Conservation (phyloP, 345 rosid genomes). For the Carallia brachiata region DNA sequence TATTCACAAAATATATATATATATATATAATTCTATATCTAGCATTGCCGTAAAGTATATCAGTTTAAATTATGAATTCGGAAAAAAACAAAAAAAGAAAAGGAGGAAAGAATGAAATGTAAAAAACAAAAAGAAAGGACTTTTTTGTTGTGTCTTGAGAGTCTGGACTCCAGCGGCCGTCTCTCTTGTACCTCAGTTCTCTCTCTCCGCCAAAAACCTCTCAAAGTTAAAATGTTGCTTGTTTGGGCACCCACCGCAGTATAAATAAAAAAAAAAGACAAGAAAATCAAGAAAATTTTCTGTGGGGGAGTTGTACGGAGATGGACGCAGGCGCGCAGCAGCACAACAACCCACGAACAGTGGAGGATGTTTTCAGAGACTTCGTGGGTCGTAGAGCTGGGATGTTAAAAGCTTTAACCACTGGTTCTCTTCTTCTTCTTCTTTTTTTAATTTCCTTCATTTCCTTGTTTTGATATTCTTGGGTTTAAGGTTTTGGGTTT, state of each 20-base stretch:
- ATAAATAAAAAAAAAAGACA: too few species aligned
- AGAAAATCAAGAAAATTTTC: too few species aligned
- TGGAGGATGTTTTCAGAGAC: conserved; percentile 73
- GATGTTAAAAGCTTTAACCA: conserved; percentile 68
- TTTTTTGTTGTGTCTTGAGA: neutral
- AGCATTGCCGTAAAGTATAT: too few species aligned
- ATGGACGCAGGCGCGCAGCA: conserved; percentile 60
- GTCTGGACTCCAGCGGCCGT: neutral
- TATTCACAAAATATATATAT: too few species aligned
- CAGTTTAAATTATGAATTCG: too few species aligned
- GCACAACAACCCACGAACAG: conserved; percentile 49
- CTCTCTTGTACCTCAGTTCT: conserved; percentile 9
- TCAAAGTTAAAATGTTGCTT: neutral
- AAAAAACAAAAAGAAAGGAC: too few species aligned
- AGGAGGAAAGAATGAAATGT: too few species aligned
- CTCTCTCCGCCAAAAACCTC: neutral
- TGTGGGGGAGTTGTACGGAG: neutral
- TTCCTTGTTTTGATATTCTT: neutral
- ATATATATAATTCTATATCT: too few species aligned
- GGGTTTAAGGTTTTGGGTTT: neutral
- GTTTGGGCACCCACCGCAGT: neutral
- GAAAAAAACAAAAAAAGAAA: too few species aligned
- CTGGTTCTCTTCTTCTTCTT: conserved; percentile 35
- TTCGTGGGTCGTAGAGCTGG: conserved; percentile 76
- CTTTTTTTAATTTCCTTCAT: neutral